Percentiles rank a stretch among this genome's conserved stretches.
Conservation (phyloP, 164 flowering plant genomes). For the Sedum album region DNA sequence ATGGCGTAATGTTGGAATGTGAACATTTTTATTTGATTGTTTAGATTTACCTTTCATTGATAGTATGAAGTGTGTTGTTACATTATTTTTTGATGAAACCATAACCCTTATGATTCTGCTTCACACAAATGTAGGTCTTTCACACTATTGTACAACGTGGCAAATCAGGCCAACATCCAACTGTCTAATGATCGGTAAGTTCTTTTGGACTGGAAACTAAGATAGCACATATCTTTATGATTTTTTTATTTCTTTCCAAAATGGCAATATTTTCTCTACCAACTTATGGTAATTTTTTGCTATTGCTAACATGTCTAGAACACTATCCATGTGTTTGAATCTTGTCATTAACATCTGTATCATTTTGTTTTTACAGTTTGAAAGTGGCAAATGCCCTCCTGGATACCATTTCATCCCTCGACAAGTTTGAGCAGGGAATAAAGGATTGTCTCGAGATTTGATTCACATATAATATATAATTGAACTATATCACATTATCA, state of each 20-base stretch:
- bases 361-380: slow-evolving; percentile 4
- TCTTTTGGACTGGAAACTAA: too few species aligned
- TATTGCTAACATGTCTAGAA: too few species aligned
- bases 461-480: too few species aligned
- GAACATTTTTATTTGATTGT: background rate
- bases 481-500: too few species aligned
- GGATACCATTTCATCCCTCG: slow-evolving; percentile 14
- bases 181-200: slow-evolving; percentile 5
- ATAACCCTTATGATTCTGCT: background rate
- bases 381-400: slow-evolving; percentile 10
- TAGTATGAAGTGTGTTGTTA: background rate
- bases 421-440: slow-evolving; percentile 15
- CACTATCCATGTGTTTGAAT: background rate
- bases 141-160: background rate
- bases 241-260: too few species aligned
- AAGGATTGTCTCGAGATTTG: slow-evolving; percentile 14
- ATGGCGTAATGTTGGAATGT: background rate
- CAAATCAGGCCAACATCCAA: slow-evolving; percentile 5
- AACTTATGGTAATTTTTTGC: too few species aligned
- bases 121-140: background rate
- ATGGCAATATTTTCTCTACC: too few species aligned
- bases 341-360: background rate
- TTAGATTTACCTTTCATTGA: background rate
- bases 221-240: background rate
- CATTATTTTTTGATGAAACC: background rate